Evolutionary conservation across 2,329 filamentous ascomycete genomes (phyloP), one percentile per base, ranked within the genome.

Genomic region (Phyllosticta paracitricarpa): DNA sequence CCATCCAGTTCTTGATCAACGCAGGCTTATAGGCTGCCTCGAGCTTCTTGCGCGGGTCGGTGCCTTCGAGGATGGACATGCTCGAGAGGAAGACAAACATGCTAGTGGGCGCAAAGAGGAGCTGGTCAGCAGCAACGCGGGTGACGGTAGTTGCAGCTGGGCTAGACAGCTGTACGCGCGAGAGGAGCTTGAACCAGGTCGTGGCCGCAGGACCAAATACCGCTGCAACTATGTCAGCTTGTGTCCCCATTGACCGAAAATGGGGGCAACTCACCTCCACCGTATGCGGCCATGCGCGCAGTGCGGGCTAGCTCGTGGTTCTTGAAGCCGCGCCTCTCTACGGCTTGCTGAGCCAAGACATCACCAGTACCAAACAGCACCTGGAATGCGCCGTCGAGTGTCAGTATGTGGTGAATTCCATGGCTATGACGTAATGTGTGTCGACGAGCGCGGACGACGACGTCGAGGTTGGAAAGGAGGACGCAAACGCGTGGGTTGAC

Each of bases 331-430:
- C 82, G 86, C 74, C 85, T 87, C 77, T 97, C 93, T 63, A 99
- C 89, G 40, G 85, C 81, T 77, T 97, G 93, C 77, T 99, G 94
- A 48, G 94, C 91, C 66, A 95, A 86, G 63, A 88, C 81, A 77
- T 99, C 94, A 69, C 94, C 94, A 14, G 91, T 89, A 62, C 89
- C 92, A 73, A 97, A 99, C 65, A 99, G 86, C 63, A 97, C 74
- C 83, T 86, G 65, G 22, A 24, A 35, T 10, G 52, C 9, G 52
- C 35, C 64, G 54, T 25, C 24, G 19, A 28, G 4, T 3, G 35
- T 25, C 52, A 58, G 40, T n/a, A n/a, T n/a, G n/a, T 58, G 30
- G 24, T 24, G 25, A 14, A 7, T 40, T n/a, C 17, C 40, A 17
- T n/a, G 40, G 7, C 6, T 48, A n/a, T 48, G 40, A 48, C 40